phyloP scores from a whole-genome alignment of 164 flowering plant genomes.

The Annona cherimola region DNA sequence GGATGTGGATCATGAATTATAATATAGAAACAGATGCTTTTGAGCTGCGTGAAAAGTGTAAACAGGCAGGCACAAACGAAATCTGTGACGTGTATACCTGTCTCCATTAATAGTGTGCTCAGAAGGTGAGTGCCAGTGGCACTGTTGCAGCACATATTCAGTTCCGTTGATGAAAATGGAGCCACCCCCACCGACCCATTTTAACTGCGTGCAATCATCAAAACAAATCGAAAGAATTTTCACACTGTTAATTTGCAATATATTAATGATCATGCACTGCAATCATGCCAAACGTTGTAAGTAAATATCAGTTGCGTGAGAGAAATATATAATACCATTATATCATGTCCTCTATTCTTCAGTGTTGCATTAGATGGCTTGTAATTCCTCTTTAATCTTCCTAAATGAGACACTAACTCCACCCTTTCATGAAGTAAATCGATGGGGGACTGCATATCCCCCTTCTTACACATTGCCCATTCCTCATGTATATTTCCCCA shows the following conservation, averaged over 20 bases:
- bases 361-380: slow-evolving; percentile 37
- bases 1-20: background rate
- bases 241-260: too few species aligned
- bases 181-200: slow-evolving; percentile 36
- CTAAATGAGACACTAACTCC: slow-evolving; percentile 25
- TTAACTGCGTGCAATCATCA: slow-evolving; percentile 24
- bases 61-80: background rate
- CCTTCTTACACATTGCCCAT: slow-evolving; percentile 43
- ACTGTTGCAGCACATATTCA: slow-evolving; percentile 29
- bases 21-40: background rate
- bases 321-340: slow-evolving; percentile 38
- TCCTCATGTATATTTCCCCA: slow-evolving; percentile 48
- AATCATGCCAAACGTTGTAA: too few species aligned
- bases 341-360: slow-evolving; percentile 51
- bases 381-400: slow-evolving; percentile 32
- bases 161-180: slow-evolving; percentile 31
- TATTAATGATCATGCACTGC: too few species aligned
- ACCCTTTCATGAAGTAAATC: slow-evolving; percentile 42
- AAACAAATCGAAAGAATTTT: background rate
- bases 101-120: slow-evolving; percentile 47
- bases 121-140: slow-evolving; percentile 59
- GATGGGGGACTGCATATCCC: slow-evolving; percentile 63
- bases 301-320: too few species aligned
- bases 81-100: too few species aligned
- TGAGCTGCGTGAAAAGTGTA: background rate